Conservation (phyloP, 2,329 filamentous ascomycete genomes). For the Xylariaceae sp. region DNA sequence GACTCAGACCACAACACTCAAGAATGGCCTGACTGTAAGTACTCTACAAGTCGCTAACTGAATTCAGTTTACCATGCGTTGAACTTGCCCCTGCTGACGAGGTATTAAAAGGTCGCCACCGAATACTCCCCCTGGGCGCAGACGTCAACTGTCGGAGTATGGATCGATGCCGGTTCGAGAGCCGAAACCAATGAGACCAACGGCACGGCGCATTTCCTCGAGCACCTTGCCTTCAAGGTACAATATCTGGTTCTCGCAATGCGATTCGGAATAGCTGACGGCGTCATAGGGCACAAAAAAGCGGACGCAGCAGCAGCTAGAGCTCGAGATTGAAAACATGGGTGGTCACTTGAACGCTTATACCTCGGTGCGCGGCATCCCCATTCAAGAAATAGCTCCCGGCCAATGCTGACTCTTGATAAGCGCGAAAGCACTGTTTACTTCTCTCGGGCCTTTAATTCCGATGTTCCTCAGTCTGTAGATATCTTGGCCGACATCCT, state of each 20-base stretch:
- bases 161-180: slow-evolving; percentile 98
- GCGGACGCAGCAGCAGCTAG: slow-evolving; percentile 93
- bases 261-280: slow-evolving; percentile 19
- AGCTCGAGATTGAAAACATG: slow-evolving; percentile 99
- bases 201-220: slow-evolving; percentile 98
- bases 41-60: slow-evolving; percentile 29
- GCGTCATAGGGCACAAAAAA: slow-evolving; percentile 74
- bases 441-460: slow-evolving; percentile 99
- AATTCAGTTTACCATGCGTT: slow-evolving; percentile 2
- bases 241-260: slow-evolving; percentile 16
- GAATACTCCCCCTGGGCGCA: slow-evolving; percentile 98
- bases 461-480: slow-evolving; percentile 91
- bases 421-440: slow-evolving; percentile 99
- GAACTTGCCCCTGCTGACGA: slow-evolving; percentile 12
- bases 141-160: slow-evolving; percentile 96
- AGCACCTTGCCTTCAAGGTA: slow-evolving; percentile 99
- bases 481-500: slow-evolving; percentile 99
- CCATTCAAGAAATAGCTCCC: background rate
- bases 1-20: slow-evolving; percentile 93
- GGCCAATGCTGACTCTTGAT: slow-evolving; percentile 16
- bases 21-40: slow-evolving; percentile 91
- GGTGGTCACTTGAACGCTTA: slow-evolving; percentile 98
- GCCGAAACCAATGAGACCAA: slow-evolving; percentile 98
- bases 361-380: slow-evolving; percentile 73
- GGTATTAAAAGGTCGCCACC: slow-evolving; percentile 72